Evolutionary conservation across 2,329 filamentous ascomycete genomes (phyloP), one percentile per base, ranked within the genome.

Genomic region (Claviceps africana): DNA sequence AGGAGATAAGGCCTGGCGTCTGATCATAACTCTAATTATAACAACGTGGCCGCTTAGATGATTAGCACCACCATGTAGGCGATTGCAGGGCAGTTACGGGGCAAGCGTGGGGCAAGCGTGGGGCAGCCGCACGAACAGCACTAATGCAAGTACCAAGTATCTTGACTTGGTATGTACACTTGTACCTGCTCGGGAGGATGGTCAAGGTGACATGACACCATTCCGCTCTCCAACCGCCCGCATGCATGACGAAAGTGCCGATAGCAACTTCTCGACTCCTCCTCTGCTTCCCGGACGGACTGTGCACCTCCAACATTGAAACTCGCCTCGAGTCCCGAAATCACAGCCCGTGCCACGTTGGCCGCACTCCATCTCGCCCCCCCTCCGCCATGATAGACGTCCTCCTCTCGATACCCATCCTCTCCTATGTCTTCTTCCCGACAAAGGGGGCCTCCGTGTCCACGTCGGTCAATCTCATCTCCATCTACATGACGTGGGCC

Each of bases 401-500:
- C 25, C 71, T 90, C 48, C 72, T 90, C 53, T 86, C 85, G 1
- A 74, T 91, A 39, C 86, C 86, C 1, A 76, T 88, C 56, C 68
- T 87, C 42, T 85, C 83, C 30, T 85, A 83, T 61, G 73, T 86
- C 59, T 71, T 82, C 48, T 75, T 79, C 21, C 78, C 80, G 2
- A 72, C 76, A 47, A 65, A 81, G 53, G 53, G 51, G 2, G 77
- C 79, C 7, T 84, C 85, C 7, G 89, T 85, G 71, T 83, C 75
- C 15, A 91, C 88, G 1, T 89, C 83, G 1, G 73, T 95, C 56
- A 95, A 93, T 65, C 70, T 95, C 25, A 71, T 94, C 56, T 90
- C 95, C 72, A 93, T 95, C 68, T 91, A 89, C 66, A 78, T 95
- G 71, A 91, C 87, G 59, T 95, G 89, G 89, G 81, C 82, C 6